Percentiles rank a stretch among this genome's conserved stretches.
phyloP scores from a whole-genome alignment of 257 asterid species.

The Capsicum rhomboideum region DNA sequence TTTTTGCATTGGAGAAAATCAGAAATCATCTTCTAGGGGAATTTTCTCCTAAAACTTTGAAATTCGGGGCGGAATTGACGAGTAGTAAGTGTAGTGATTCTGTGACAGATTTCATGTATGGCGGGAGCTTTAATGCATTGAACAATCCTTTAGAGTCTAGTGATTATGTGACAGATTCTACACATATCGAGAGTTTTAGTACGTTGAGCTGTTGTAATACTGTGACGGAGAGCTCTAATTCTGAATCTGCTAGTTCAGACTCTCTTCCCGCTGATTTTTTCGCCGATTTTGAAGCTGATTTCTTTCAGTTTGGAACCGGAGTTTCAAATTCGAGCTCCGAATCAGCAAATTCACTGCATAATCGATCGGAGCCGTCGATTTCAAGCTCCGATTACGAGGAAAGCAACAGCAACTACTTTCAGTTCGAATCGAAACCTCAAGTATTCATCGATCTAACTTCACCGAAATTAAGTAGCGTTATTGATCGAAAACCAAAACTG shows the following conservation, averaged over 20 bases:
- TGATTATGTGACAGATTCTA: too few species aligned
- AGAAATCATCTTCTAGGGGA: constrained; percentile 37
- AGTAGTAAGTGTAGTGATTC: not conserved
- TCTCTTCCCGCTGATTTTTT: not conserved
- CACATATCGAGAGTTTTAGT: too few species aligned
- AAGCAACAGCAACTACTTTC: not conserved
- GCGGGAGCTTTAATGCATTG: too few species aligned
- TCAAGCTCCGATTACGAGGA: not conserved
- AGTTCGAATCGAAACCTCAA: constrained; percentile 6
- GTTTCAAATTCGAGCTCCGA: not conserved
- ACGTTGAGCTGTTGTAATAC: not conserved
- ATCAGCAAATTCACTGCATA: not conserved
- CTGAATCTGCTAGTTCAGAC: not conserved
- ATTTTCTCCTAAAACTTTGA: constrained; percentile 1
- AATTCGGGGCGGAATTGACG: not conserved
- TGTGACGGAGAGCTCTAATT: not conserved
- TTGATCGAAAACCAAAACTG: constrained; percentile 16
- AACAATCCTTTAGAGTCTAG: too few species aligned
- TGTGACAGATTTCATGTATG: not conserved
- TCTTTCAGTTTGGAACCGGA: not conserved
- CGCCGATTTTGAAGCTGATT: not conserved
- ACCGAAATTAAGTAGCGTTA: not conserved
- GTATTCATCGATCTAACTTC: constrained; percentile 3
- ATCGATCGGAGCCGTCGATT: not conserved
- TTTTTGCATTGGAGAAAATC: constrained; percentile 4